Percentiles rank a stretch among this genome's conserved stretches.
These are phyloP conservation scores for Cyclostephanos tholiformis DNA, from an alignment of 108 stramenopile species.

Conservation along the genomic window DNA sequence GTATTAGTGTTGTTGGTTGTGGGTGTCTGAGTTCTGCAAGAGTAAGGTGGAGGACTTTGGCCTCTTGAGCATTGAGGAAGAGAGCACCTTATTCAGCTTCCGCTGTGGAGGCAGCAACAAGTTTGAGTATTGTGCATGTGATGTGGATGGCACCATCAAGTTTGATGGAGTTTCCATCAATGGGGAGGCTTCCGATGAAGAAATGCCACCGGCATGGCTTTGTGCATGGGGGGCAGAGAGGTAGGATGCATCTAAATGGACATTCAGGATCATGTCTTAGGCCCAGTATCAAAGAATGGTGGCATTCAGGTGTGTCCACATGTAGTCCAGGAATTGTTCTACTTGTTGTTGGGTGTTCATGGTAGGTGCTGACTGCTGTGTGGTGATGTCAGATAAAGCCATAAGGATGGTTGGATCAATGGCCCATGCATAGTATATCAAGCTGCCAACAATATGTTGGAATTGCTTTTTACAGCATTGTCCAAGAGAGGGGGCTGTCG, in stretches of 20 bases:
- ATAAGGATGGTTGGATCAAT: slow-evolving; percentile 41
- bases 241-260: slow-evolving; percentile 15
- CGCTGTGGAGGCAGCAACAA: too few relatives aligned
- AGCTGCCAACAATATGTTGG: slow-evolving; percentile 42
- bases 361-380: slow-evolving; percentile 18
- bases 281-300: slow-evolving; percentile 34
- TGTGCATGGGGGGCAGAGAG: slow-evolving; percentile 37
- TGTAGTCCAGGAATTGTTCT: slow-evolving; percentile 47
- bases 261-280: slow-evolving; percentile 41
- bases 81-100: too few relatives aligned
- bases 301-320: slow-evolving; percentile 48
- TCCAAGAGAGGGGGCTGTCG: slow-evolving; percentile 17
- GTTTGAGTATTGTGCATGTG: too few relatives aligned
- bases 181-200: slow-evolving; percentile 15
- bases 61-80: too few relatives aligned
- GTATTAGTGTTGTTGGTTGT: slow-evolving; percentile 45
- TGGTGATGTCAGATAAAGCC: slow-evolving; percentile 16
- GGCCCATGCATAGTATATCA: slow-evolving; percentile 51
- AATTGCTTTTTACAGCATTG: slow-evolving; percentile 17
- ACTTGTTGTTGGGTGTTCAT: background rate
- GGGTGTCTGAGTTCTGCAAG: slow-evolving; percentile 47
- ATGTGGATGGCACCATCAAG: slow-evolving; percentile 40
- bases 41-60: too few relatives aligned
- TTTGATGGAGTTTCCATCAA: background rate
- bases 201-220: slow-evolving; percentile 38